Percentiles rank a stretch among this genome's conserved stretches.
These are phyloP conservation scores for Torulaspora pretoriensis DNA, from an alignment of 1,139 yeast species.

Conservation along the genomic window DNA sequence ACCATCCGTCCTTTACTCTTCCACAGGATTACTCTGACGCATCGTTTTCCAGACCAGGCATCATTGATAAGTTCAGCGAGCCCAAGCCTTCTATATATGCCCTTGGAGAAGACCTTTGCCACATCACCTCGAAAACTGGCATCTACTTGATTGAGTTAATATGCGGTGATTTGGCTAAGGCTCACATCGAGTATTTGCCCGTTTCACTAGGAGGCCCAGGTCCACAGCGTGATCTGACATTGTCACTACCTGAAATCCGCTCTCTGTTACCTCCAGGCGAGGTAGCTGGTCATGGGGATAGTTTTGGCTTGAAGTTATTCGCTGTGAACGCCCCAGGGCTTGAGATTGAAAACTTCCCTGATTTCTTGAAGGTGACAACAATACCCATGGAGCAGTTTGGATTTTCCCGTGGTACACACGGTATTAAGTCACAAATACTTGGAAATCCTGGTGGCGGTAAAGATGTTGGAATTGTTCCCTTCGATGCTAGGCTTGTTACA, in stretches of 20 bases:
- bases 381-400: constrained; percentile 32
- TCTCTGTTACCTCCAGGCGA: constrained; percentile 42
- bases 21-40: constrained; percentile 54
- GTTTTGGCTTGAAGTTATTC: constrained; percentile 48
- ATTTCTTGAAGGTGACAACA: constrained; percentile 17
- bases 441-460: constrained; percentile 39
- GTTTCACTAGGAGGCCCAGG: constrained; percentile 55
- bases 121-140: constrained; percentile 57
- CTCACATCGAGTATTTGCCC: constrained; percentile 59
- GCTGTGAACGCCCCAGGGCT: constrained; percentile 43
- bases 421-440: constrained; percentile 45
- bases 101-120: constrained; percentile 42
- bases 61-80: constrained; percentile 25
- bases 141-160: constrained; percentile 62
- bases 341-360: constrained; percentile 31
- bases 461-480: constrained; percentile 30
- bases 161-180: constrained; percentile 56
- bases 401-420: constrained; percentile 30
- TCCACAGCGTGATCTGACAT: constrained; percentile 47
- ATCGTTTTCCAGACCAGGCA: constrained; percentile 32
- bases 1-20: constrained; percentile 73
- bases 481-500: constrained; percentile 36
- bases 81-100: constrained; percentile 44
- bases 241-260: constrained; percentile 48
- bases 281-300: constrained; percentile 36